These are phyloP conservation scores for Xylariaceae sp. DNA, from an alignment of 2,329 filamentous ascomycete genomes.

Conservation along the genomic window DNA sequence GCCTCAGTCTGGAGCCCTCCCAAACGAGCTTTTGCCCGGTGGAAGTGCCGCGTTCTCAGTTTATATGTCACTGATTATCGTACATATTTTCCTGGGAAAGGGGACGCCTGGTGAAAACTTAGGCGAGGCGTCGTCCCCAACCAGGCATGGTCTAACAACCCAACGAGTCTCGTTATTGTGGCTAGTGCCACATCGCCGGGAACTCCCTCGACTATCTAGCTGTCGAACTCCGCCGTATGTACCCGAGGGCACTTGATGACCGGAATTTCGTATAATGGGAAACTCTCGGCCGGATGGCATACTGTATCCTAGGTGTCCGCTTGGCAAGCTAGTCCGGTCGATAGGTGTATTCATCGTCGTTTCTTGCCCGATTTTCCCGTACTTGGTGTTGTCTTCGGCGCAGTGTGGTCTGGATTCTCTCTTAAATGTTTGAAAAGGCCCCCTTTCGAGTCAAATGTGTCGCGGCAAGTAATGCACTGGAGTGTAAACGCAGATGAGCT, in stretches of 20 bases:
- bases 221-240: background rate
- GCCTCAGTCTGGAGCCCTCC: background rate
- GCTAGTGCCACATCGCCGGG: background rate
- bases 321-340: background rate
- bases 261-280: background rate
- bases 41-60: background rate
- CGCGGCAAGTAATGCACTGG: conserved; percentile 45
- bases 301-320: background rate
- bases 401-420: conserved; percentile 55
- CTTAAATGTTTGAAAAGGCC: conserved; percentile 70
- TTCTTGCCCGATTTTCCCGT: conserved; percentile 33
- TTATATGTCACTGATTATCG: background rate
- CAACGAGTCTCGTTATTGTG: background rate
- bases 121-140: background rate
- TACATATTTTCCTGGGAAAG: background rate
- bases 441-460: conserved; percentile 54
- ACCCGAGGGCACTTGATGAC: background rate
- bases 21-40: background rate
- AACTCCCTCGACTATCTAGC: background rate
- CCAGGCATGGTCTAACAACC: background rate
- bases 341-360: conserved; percentile 29
- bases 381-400: conserved; percentile 33
- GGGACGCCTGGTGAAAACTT: background rate
- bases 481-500: background rate
- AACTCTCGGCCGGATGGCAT: background rate